phyloP scores from a whole-genome alignment of 176 grass and related monocot species.

The Oryza brachyantha region DNA sequence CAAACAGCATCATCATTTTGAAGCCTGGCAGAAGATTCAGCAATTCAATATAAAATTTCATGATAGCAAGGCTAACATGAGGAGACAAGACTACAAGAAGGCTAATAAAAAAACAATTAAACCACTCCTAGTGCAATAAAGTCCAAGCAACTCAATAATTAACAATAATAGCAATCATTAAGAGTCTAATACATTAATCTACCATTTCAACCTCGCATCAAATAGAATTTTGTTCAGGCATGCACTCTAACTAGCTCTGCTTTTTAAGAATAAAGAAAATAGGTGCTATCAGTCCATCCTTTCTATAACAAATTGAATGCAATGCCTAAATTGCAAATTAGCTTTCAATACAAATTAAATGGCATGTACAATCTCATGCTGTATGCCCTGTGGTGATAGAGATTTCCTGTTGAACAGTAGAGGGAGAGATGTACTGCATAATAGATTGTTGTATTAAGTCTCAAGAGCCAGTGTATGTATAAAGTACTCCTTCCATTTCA shows the following conservation, averaged over 20 bases:
- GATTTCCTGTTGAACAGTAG: no score
- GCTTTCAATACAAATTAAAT: neutral
- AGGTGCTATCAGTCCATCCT: neutral
- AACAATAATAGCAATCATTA: neutral
- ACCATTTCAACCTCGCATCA: neutral
- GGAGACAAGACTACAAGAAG: neutral
- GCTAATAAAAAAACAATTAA: neutral
- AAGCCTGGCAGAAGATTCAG: constrained; percentile 51
- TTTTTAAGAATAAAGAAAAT: neutral
- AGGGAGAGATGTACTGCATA: no score
- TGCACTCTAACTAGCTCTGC: neutral
- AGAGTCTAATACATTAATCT: neutral
- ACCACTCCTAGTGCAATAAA: neutral
- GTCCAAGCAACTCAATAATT: neutral
- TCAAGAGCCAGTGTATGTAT: no score
- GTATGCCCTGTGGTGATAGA: neutral
- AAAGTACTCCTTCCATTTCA: no score
- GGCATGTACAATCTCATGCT: neutral
- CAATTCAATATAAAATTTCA: neutral
- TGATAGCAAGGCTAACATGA: neutral
- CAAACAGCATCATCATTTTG: constrained; percentile 56
- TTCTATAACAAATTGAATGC: neutral
- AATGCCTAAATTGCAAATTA: neutral
- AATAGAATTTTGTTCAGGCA: neutral
- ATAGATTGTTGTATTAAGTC: no score